phyloP scores from a whole-genome alignment of 140 eudicot genomes.

The Senecio squalidus region DNA sequence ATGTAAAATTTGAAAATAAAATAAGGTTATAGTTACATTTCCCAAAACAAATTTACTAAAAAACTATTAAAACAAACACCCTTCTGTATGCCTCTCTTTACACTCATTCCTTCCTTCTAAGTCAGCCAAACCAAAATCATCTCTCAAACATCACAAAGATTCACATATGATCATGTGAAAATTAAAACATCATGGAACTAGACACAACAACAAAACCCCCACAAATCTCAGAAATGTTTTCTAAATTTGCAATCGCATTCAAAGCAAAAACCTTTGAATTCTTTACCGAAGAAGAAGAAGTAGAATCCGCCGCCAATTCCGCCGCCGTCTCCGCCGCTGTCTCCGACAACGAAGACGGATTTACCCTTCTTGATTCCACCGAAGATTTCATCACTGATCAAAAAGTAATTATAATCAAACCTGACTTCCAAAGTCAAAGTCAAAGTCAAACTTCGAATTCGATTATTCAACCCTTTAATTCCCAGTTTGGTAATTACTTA shows the following conservation, averaged over 20 bases:
- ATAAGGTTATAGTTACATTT: too few relatives aligned
- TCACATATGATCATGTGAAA: constrained; percentile 4
- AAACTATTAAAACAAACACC: too few relatives aligned
- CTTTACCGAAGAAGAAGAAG: constrained; percentile 69
- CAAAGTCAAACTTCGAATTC: constrained; percentile 15
- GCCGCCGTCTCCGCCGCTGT: constrained; percentile 31
- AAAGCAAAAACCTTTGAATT: constrained; percentile 87
- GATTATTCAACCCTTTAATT: constrained; percentile 30
- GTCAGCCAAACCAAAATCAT: constrained; percentile 53
- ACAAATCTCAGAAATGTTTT: constrained; percentile 91
- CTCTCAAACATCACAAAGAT: constrained; percentile 9
- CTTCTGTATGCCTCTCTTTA: constrained; percentile 4
- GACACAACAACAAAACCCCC: constrained; percentile 53
- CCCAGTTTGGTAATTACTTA: constrained; percentile 48
- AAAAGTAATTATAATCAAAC: constrained; percentile 78
- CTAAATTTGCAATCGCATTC: constrained; percentile 85
- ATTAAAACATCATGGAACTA: constrained; percentile 37
- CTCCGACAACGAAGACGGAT: constrained; percentile 35
- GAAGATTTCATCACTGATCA: constrained; percentile 82
- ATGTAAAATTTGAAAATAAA: too few relatives aligned
- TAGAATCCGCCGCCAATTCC: constrained; percentile 22
- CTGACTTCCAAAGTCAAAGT: constrained; percentile 38
- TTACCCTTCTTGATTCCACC: constrained; percentile 61
- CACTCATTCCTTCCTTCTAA: constrained; percentile 89
- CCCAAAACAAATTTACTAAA: too few relatives aligned